Evolutionary conservation across 495 filamentous ascomycete species (phyloP).

Genomic region (Aspergillus indologenus): DNA sequence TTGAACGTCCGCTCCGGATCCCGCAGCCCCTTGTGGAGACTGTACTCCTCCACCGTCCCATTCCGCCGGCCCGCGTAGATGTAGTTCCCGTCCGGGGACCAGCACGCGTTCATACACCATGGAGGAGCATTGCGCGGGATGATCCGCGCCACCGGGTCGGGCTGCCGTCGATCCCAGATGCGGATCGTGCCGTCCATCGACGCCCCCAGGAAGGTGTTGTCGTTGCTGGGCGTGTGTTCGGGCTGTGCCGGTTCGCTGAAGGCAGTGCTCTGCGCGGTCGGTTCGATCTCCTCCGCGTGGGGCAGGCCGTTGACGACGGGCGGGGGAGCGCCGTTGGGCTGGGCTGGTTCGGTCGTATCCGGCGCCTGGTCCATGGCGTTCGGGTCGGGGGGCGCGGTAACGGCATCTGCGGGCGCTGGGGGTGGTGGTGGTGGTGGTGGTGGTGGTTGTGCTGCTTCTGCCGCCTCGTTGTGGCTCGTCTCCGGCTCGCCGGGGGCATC

Average conservation of each 20-base stretch:
- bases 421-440: too few relatives aligned
- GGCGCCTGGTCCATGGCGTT: constrained; percentile 15
- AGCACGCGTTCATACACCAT: constrained; percentile 98
- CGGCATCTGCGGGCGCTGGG: constrained; percentile 6
- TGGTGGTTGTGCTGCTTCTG: constrained; percentile 17
- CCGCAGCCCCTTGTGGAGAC: constrained; percentile 75
- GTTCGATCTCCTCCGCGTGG: constrained; percentile 47
- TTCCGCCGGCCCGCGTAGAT: constrained; percentile 93
- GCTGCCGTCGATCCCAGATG: constrained; percentile 84
- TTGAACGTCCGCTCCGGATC: constrained; percentile 78
- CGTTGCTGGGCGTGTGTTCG: constrained; percentile 42
- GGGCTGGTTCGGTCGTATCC: constrained; percentile 16
- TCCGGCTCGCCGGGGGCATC: constrained; percentile 38
- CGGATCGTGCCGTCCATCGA: constrained; percentile 85
- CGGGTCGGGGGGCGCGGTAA: constrained; percentile 6
- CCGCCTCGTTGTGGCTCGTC: constrained; percentile 22
- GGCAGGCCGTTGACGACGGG: constrained; percentile 49
- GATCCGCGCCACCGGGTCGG: constrained; percentile 74
- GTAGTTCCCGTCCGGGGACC: constrained; percentile 93
- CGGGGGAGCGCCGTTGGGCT: constrained; percentile 24
- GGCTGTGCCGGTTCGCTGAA: constrained; percentile 29
- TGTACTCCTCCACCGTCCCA: constrained; percentile 92
- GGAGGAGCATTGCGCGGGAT: constrained; percentile 72
- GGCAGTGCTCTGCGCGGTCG: constrained; percentile 27
- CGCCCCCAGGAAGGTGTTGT: constrained; percentile 80